Conservation (phyloP, 176 grass and related monocot species). For the Oropetium thomaeum region DNA sequence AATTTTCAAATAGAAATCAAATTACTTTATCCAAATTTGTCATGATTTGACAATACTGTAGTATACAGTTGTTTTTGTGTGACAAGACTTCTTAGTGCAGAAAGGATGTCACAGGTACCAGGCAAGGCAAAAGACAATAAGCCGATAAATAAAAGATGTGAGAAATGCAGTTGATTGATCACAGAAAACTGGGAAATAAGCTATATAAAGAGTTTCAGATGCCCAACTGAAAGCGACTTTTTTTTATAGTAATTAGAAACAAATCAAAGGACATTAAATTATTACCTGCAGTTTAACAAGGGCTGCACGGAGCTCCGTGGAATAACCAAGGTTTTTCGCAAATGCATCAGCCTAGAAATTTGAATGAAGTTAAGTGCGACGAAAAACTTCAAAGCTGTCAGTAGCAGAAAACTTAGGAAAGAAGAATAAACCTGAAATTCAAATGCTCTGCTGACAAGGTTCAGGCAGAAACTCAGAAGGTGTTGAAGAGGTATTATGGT, state of each 20-base stretch:
- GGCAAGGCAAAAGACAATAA: not conserved
- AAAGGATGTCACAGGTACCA: not conserved
- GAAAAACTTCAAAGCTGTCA: conserved; percentile 23
- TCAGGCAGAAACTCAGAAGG: conserved; percentile 83
- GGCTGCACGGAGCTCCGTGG: conserved; percentile 57
- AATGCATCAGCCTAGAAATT: conserved; percentile 87
- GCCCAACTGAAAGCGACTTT: not conserved
- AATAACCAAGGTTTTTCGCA: conserved; percentile 95
- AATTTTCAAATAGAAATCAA: conserved; percentile 19
- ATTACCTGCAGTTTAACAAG: conserved; percentile 93
- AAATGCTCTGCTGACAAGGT: conserved; percentile 96
- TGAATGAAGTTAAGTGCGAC: conserved; percentile 29
- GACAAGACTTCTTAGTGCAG: not conserved
- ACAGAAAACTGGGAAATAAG: not conserved
- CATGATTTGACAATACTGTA: not conserved
- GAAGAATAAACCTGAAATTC: conserved; percentile 88
- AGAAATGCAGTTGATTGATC: not conserved
- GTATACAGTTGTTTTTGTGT: not conserved
- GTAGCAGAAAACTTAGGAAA: conserved; percentile 24
- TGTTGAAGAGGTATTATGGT: conserved; percentile 94
- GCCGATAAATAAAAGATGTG: not conserved
- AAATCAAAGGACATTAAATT: not conserved
- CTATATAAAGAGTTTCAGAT: not conserved
- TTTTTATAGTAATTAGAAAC: not conserved
- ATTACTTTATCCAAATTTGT: conserved; percentile 10